Base-by-base conservation (phyloP, 345 rosid species). In the Corymbia maculata region DNA sequence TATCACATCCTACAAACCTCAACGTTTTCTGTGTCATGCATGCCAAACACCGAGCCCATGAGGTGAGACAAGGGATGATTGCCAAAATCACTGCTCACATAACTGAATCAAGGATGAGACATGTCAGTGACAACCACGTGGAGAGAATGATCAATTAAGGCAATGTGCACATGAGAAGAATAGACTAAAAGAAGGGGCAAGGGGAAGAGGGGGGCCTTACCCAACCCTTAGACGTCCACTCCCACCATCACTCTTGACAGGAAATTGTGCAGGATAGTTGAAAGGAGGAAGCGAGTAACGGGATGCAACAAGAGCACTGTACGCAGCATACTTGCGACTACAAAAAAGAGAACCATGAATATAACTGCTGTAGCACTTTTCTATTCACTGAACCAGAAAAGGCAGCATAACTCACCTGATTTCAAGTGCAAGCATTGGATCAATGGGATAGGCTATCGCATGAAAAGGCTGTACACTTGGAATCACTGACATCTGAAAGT, bases 381-480 rank as follows among this genome's bases (percentile, higher is more conserved):
- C 75, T 68, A 44, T 36, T 70, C 49, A 79, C 30, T 52, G 7
- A 68, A 45, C 85, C 9, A 45, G 30, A 59, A 89, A 59, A 42
- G 57, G 49, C 16, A 66, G 68, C 26, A 66, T 68, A 85, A 49
- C 88, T 68, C 86, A 97, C 99, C 99, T 98, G 91, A 97, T 98
- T 80, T 97, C 99, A 85, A 98, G 98, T 49, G 99, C 99, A 91
- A 98, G 98, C 91, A 96, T 91, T 45, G 98, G 92, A 92, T 98
- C 99, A 80, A 98, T 93, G 79, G 99, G 99, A 93, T 97, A 97
- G 87, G 99, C 99, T 89, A 98, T 96, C 47, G 99, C 99, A 93
- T 98, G 99, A 92, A 98, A 98, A 88, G 99, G 99, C 89, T 98
- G 99, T 86, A 98, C 99, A 85, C 99, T 98, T 22, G 99, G 99